Evolutionary conservation across 2,329 filamentous ascomycete species (phyloP).

Genomic region (Diplocarpon rosae): DNA sequence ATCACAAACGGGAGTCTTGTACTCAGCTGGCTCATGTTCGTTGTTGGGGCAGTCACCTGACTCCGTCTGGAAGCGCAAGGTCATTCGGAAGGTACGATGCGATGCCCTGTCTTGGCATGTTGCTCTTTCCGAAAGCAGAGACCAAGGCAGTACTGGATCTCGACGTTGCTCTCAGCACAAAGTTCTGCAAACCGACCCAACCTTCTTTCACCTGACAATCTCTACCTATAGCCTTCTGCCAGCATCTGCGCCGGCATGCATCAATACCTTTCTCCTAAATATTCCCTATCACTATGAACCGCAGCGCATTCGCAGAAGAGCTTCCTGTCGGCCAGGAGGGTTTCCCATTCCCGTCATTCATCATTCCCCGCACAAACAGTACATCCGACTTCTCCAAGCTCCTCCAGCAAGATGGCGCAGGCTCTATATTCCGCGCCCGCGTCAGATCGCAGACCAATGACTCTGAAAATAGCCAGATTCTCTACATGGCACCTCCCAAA

Average conservation of each 20-base stretch:
- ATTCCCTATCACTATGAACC: background rate
- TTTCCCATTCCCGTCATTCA: background rate
- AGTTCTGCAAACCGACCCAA: no score
- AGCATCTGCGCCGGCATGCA: background rate
- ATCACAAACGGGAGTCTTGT: no score
- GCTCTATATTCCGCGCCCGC: background rate
- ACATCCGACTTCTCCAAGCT: constrained; percentile 3
- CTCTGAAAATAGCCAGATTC: constrained; percentile 19
- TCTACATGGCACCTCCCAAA: constrained; percentile 15
- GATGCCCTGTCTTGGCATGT: no score
- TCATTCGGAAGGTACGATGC: no score
- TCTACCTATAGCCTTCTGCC: no score
- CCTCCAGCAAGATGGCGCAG: background rate
- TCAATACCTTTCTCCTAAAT: background rate
- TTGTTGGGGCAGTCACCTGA: no score
- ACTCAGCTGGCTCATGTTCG: no score
- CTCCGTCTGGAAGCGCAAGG: no score
- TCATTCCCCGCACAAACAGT: constrained; percentile 1
- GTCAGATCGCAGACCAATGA: constrained; percentile 4
- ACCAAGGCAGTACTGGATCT: no score
- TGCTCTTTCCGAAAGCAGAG: no score
- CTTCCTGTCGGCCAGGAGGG: background rate
- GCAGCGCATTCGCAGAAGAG: background rate
- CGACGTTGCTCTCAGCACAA: no score
- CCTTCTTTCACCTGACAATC: no score